A percentile compares a stretch with the other conserved stretches of the same genome.
phyloP scores from a whole-genome alignment of 176 grass and related monocot species.

The Miscanthus lutarioriparius region DNA sequence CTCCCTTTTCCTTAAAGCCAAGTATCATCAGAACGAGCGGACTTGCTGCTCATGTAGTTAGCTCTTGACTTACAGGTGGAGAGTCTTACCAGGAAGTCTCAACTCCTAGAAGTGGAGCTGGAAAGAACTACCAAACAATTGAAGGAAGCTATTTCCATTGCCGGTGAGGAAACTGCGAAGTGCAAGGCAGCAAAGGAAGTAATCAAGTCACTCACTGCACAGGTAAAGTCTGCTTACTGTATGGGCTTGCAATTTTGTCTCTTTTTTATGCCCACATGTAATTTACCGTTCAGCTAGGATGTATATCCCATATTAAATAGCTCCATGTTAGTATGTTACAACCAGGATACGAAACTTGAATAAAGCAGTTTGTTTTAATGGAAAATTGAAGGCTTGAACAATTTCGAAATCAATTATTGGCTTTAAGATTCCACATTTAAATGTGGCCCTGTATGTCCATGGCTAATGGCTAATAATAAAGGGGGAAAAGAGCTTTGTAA shows the following conservation, averaged over 20 bases:
- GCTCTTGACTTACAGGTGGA: slow-evolving; percentile 60
- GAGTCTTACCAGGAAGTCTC: slow-evolving; percentile 73
- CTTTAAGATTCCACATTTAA: background rate
- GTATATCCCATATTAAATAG: background rate
- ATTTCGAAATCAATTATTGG: background rate
- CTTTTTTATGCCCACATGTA: background rate
- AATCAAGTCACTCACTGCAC: slow-evolving; percentile 88
- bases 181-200: slow-evolving; percentile 97
- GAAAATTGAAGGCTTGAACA: slow-evolving; percentile 22
- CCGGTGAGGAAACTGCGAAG: slow-evolving; percentile 85
- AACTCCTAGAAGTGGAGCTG: slow-evolving; percentile 82
- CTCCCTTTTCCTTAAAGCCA: slow-evolving; percentile 1
- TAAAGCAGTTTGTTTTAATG: background rate
- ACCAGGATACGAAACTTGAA: background rate
- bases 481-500: background rate
- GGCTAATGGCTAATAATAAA: background rate
- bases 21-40: slow-evolving; percentile 1
- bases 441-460: background rate
- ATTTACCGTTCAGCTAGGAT: background rate
- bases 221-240: slow-evolving; percentile 56
- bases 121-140: slow-evolving; percentile 84
- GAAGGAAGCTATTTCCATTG: slow-evolving; percentile 86
- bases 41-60: slow-evolving; percentile 29
- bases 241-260: slow-evolving; percentile 1
- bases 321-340: slow-evolving; percentile 14